Base-by-base conservation (phyloP, 495 filamentous ascomycete species). In the Paragyromitra xinjiangensis region DNA sequence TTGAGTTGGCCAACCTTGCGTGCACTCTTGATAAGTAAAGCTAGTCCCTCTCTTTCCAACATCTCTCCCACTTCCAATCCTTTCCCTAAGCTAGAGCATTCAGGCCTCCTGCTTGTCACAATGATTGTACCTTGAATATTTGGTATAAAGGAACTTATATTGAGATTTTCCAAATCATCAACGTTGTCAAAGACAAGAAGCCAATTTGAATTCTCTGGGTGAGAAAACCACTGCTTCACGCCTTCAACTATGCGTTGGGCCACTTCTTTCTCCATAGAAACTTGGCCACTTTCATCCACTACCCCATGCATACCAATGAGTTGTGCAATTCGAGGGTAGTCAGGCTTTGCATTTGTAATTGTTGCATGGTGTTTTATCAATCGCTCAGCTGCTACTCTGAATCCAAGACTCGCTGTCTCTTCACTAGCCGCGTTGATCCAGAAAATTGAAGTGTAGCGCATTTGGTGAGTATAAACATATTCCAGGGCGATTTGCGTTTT, bases 401-500 rank as follows among this genome's bases (percentile, higher is more conserved):
- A 65, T 3, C 63, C 63, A 45, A 42, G 11, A 9, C 6, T 14
- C 6, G 39, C 7, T 45, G 42, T 65, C n/a, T 65, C 39, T 8
- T 48, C 39, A 29, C 37, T 65, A 22, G 63, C 16, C 42, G 42
- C 63, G 19, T 65, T 34, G 40, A 65, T 48, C 63, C 63, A 71
- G 55, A 73, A 73, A 34, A 61, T 53, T 26, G 69, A 51, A 16
- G 19, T 55, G 19, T 65, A 73, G 6, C 51, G 39, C 1, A 16
- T 37, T 26, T 34, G 11, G 29, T 65, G 34, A 4, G 58, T 34
- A 11, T 81, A 77, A 6, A 82, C 81, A 62, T 84, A 84, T 69
- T 82, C 69, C 8, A 84, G 67, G 22, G 83, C 83, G 12, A 84
- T 79, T 73, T 83, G 80, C 6, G 83, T 85, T 70, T 85, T 85